Evolutionary conservation across 441 rosid species (phyloP), one percentile per base, ranked within the genome.

Genomic region (Eruca vesicaria): DNA sequence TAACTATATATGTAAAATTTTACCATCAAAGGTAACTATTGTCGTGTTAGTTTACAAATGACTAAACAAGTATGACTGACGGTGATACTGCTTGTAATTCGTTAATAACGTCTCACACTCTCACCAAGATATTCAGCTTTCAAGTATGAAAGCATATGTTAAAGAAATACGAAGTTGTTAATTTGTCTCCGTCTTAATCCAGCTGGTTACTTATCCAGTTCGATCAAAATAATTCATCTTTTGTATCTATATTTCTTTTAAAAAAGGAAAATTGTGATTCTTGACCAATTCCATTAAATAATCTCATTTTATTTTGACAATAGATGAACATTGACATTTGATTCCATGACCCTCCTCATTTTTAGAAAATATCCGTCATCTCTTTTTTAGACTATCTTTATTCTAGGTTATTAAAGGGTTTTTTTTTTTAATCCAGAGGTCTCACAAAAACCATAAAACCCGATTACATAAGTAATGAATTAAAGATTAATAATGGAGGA

Each of bases 161-260:
- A 53, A 61, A 38, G 57, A 55, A 55, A 21, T 48, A 26, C 38
- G n/a, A 77, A 77, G 76, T 77, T 77, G 80, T 35, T 77, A 77
- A 77, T 71, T 77, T 71, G 76, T 71, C 75, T 1, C 71, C 33
- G 45, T 77, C 72, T 3, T 77, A 33, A 58, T 50, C 63, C 68
- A 59, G 76, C 76, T 71, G 67, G 66, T 70, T 70, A 45, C 80
- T 64, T 70, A 76, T 76, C 75, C 61, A 76, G n/a, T 57, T 71
- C 12, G 55, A 77, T 65, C 9, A 41, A 45, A 57, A 65, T 20
- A 43, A 15, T 48, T 48, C 3, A 65, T 48, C n/a, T 10, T 21
- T 63, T 33, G 57, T 32, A 57, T 63, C 43, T 53, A 26, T 12
- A n/a, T 28, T 50, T 5, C 2, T 9, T 29, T 61, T 7, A 10